These are phyloP conservation scores for Fragaria nilgerrensis DNA, from an alignment of 306 rosid species.

Conservation along the genomic window DNA sequence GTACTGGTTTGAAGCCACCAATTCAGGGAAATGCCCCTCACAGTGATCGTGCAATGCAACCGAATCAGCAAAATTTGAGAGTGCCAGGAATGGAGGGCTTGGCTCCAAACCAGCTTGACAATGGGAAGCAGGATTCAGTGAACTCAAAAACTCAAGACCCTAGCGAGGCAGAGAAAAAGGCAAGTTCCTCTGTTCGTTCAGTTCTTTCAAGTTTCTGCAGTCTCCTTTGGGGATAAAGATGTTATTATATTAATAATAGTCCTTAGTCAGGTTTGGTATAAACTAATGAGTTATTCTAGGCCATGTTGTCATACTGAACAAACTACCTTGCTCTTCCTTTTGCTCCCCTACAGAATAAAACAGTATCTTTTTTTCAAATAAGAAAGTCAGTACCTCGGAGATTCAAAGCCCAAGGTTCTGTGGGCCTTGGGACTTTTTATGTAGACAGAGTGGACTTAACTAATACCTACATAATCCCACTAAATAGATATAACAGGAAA, in stretches of 20 bases:
- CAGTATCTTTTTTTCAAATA: not conserved
- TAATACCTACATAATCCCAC: not conserved
- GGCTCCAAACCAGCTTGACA: slow-evolving; percentile 39
- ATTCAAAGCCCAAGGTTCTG: not conserved
- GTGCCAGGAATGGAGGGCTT: slow-evolving; percentile 54
- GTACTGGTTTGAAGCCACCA: slow-evolving; percentile 53
- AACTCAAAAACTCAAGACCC: slow-evolving; percentile 45
- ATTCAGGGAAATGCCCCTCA: slow-evolving; percentile 37
- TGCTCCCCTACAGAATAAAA: not conserved
- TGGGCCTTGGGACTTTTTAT: not conserved
- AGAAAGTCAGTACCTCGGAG: not conserved
- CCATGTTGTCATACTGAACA: not conserved
- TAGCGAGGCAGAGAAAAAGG: slow-evolving; percentile 49
- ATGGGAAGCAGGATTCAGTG: slow-evolving; percentile 41
- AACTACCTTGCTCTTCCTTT: not conserved
- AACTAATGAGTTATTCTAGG: not conserved
- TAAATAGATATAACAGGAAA: not conserved
- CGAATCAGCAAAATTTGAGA: slow-evolving; percentile 54
- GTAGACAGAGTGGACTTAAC: not conserved
- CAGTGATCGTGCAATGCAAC: slow-evolving; percentile 40
- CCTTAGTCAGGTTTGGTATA: not conserved
- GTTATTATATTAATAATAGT: too few species aligned
- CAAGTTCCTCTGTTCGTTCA: slow-evolving; percentile 35
- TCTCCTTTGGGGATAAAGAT: not conserved
- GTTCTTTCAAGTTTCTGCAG: slow-evolving; percentile 8